A percentile compares a stretch with the other conserved stretches of the same genome.
These are phyloP conservation scores for Dactylonectria estremocensis DNA, from an alignment of 2,329 filamentous ascomycete species.

Conservation along the genomic window DNA sequence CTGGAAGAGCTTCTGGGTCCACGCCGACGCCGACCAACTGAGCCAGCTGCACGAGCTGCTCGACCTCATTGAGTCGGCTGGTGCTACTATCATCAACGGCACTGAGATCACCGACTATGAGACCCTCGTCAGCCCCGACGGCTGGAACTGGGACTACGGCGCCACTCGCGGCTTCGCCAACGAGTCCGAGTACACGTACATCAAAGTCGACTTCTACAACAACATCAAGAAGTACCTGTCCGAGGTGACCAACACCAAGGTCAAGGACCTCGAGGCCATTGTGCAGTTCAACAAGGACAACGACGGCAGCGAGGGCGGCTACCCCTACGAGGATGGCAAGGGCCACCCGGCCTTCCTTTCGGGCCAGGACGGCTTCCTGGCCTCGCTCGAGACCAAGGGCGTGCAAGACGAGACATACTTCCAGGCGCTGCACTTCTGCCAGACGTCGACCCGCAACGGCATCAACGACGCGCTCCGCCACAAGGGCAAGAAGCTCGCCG, in stretches of 20 bases:
- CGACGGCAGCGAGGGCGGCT: slow-evolving; percentile 76
- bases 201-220: slow-evolving; percentile 80
- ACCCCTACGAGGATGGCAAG: slow-evolving; percentile 65
- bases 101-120: slow-evolving; percentile 78
- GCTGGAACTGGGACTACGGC: slow-evolving; percentile 85
- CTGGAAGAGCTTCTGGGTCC: slow-evolving; percentile 79
- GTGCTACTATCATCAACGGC: slow-evolving; percentile 78
- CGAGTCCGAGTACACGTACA: slow-evolving; percentile 80
- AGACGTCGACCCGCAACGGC: slow-evolving; percentile 73
- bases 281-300: slow-evolving; percentile 76
- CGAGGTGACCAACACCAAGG: slow-evolving; percentile 72
- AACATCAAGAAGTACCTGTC: slow-evolving; percentile 74
- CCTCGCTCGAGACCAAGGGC: slow-evolving; percentile 73
- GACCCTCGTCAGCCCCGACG: slow-evolving; percentile 73
- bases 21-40: slow-evolving; percentile 70
- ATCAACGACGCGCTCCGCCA: slow-evolving; percentile 77
- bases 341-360: slow-evolving; percentile 73
- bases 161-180: slow-evolving; percentile 74
- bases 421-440: slow-evolving; percentile 75
- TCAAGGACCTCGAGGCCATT: slow-evolving; percentile 75
- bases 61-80: slow-evolving; percentile 69
- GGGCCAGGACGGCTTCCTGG: slow-evolving; percentile 80
- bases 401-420: slow-evolving; percentile 76
- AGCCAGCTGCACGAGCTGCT: slow-evolving; percentile 64
- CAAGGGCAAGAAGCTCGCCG: slow-evolving; percentile 66